A percentile compares a stretch with the other conserved stretches of the same genome.
phyloP scores from a whole-genome alignment of 768 basidiomycete species.

The Tricholoma flavovirens region DNA sequence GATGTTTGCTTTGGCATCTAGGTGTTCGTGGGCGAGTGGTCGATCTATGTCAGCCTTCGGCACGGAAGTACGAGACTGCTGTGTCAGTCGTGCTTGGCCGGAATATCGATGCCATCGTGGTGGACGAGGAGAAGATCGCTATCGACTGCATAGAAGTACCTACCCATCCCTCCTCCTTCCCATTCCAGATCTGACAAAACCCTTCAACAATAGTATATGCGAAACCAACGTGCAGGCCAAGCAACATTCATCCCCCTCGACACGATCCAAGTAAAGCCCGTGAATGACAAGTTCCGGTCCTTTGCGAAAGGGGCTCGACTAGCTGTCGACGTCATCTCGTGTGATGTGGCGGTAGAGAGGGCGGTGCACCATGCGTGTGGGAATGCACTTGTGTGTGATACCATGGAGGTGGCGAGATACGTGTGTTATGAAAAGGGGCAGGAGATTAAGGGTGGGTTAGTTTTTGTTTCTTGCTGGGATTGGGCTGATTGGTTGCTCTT shows the following conservation, averaged over 20 bases:
- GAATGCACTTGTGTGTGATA: slow-evolving; percentile 91
- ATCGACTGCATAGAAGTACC: slow-evolving; percentile 94
- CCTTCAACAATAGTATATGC: slow-evolving; percentile 64
- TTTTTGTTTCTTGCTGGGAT: not conserved
- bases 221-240: slow-evolving; percentile 90
- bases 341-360: slow-evolving; percentile 79
- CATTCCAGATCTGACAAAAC: not conserved
- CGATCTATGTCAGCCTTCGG: slow-evolving; percentile 92
- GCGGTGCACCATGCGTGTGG: slow-evolving; percentile 98
- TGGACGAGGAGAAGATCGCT: slow-evolving; percentile 94
- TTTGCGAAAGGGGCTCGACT: slow-evolving; percentile 84
- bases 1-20: slow-evolving; percentile 18
- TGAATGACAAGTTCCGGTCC: slow-evolving; percentile 91
- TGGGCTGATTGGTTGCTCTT: not conserved
- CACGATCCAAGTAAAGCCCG: slow-evolving; percentile 89
- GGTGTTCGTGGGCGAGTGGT: slow-evolving; percentile 91
- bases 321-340: slow-evolving; percentile 81
- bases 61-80: slow-evolving; percentile 86
- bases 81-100: slow-evolving; percentile 90
- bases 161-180: slow-evolving; percentile 8
- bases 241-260: slow-evolving; percentile 99
- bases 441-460: slow-evolving; percentile 84
- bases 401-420: slow-evolving; percentile 86
- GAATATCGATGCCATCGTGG: slow-evolving; percentile 93
- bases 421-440: slow-evolving; percentile 93